These are phyloP conservation scores for Neurospora africana DNA, from an alignment of 495 filamentous ascomycete genomes.

Conservation along the genomic window DNA sequence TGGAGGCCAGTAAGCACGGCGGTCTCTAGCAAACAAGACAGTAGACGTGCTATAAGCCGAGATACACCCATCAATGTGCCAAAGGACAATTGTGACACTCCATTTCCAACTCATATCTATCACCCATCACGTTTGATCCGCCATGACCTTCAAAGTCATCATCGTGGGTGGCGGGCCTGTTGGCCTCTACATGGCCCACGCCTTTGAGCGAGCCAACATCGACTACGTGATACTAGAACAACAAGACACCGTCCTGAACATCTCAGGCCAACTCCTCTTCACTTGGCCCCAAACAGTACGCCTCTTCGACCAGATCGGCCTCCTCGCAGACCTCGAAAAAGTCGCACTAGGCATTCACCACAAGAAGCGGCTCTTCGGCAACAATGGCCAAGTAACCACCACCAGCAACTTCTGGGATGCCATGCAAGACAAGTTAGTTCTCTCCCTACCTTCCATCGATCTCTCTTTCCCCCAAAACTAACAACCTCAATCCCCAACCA, in stretches of 20 bases:
- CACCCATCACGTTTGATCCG: not conserved
- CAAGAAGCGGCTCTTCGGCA: conserved; percentile 28
- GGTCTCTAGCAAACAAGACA: not conserved
- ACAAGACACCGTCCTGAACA: conserved; percentile 17
- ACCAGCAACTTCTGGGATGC: conserved; percentile 1
- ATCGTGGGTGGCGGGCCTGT: conserved; percentile 44
- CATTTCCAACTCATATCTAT: not conserved
- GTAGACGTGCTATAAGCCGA: not conserved
- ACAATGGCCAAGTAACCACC: conserved; percentile 4
- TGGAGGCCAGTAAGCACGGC: not conserved
- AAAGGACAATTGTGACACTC: not conserved
- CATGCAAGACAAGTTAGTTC: conserved; percentile 3
- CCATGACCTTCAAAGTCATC: conserved; percentile 32
- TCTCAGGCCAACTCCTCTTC: conserved; percentile 30
- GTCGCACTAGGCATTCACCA: conserved; percentile 52
- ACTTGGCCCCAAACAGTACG: conserved; percentile 26
- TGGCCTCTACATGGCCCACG: conserved; percentile 38
- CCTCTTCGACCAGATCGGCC: conserved; percentile 40
- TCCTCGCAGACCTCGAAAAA: conserved; percentile 27
- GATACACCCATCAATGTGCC: not conserved
- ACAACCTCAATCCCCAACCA: not conserved
- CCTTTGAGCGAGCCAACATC: conserved; percentile 30
- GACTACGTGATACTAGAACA: conserved; percentile 41
- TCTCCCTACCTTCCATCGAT: not conserved
- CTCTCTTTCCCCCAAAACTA: not conserved